Percentiles rank a stretch among this genome's conserved stretches.
phyloP scores from a whole-genome alignment of 805 yeast genomes.

The Cyberlindnera xishuangbannaensis region DNA sequence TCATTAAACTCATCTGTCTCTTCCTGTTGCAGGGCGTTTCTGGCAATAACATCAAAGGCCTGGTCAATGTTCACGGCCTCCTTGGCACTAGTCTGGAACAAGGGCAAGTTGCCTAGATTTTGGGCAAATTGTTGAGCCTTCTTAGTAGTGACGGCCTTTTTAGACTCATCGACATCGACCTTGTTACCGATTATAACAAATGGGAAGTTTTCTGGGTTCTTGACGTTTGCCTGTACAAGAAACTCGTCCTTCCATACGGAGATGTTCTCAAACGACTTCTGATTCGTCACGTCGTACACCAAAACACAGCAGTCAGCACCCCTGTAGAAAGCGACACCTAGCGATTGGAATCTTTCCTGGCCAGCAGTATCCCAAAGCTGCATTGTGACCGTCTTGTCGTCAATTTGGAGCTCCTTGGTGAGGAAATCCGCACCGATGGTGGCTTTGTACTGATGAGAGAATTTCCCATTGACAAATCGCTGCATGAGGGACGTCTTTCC shows the following conservation, averaged over 20 bases:
- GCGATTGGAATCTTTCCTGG: slow-evolving; percentile 93
- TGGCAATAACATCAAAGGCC: slow-evolving; percentile 93
- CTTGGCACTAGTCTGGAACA: slow-evolving; percentile 96
- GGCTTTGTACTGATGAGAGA: slow-evolving; percentile 93
- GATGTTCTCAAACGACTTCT: slow-evolving; percentile 84
- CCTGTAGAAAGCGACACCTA: slow-evolving; percentile 95
- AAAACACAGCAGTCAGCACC: slow-evolving; percentile 98
- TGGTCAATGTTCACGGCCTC: slow-evolving; percentile 92
- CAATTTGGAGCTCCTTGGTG: slow-evolving; percentile 84
- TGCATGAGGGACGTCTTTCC: slow-evolving; percentile 98
- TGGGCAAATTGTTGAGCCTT: slow-evolving; percentile 58
- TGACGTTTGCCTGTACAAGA: slow-evolving; percentile 85
- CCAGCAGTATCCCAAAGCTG: slow-evolving; percentile 99
- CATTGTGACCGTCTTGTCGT: slow-evolving; percentile 50
- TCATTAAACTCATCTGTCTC: slow-evolving; percentile 87
- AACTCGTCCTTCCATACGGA: slow-evolving; percentile 95
- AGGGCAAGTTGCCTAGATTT: slow-evolving; percentile 72
- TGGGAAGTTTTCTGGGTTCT: slow-evolving; percentile 93
- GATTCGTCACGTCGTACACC: slow-evolving; percentile 93
- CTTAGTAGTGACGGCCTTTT: slow-evolving; percentile 61
- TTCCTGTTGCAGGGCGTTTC: slow-evolving; percentile 94
- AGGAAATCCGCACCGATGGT: slow-evolving; percentile 97
- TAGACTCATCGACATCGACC: slow-evolving; percentile 88
- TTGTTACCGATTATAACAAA: slow-evolving; percentile 94
- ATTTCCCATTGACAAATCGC: slow-evolving; percentile 92